A percentile compares a stretch with the other conserved stretches of the same genome.
Conservation (phyloP, 2,329 filamentous ascomycete genomes). For the Aspergillus intermedius region DNA sequence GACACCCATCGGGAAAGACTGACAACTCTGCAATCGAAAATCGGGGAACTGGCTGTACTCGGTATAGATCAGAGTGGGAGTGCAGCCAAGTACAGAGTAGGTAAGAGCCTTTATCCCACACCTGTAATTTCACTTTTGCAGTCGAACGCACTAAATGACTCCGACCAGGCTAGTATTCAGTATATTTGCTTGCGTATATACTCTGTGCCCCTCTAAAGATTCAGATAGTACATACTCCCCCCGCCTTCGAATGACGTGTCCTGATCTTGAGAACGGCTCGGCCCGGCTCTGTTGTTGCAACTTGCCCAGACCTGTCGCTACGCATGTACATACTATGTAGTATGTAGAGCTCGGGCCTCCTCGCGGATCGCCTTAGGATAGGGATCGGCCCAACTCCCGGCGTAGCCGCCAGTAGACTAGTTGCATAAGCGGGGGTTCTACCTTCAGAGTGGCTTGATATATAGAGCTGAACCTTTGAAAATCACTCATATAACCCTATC, state of each 20-base stretch:
- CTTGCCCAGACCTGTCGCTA: background rate
- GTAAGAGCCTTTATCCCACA: too few species aligned
- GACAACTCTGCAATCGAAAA: background rate
- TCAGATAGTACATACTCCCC: background rate
- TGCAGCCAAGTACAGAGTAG: too few species aligned
- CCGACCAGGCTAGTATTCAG: too few species aligned
- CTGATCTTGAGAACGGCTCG: background rate
- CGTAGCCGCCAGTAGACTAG: background rate
- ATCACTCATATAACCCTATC: background rate
- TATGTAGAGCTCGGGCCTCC: background rate
- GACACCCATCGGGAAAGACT: background rate
- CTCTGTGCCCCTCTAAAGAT: background rate
- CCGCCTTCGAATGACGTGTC: background rate
- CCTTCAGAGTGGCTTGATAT: conserved; percentile 1
- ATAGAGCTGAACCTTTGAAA: background rate
- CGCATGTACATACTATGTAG: background rate
- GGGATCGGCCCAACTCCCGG: background rate
- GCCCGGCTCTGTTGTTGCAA: background rate
- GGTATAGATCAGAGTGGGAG: too few species aligned
- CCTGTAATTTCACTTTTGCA: background rate
- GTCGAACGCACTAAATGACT: background rate
- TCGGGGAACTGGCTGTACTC: too few species aligned
- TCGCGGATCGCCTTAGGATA: background rate
- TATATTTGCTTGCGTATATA: background rate
- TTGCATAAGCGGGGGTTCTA: background rate